Conservation (phyloP, 106 monocot species). For the Platanthera guangdongensis region DNA sequence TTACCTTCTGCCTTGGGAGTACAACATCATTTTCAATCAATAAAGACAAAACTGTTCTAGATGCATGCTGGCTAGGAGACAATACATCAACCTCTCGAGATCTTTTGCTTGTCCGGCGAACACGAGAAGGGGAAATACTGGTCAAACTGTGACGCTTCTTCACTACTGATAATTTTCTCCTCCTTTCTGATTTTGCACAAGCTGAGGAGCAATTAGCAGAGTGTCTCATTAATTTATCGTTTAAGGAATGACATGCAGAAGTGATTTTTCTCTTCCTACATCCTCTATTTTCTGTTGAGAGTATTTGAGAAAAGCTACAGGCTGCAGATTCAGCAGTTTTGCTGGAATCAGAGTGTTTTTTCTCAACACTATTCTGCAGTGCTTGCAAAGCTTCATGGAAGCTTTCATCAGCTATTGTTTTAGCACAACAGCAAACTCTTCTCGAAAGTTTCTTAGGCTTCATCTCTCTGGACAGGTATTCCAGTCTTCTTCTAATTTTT, state of each 20-base stretch:
- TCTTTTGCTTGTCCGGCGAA: conserved; percentile 13
- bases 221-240: neutral
- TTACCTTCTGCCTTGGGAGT: conserved; percentile 44
- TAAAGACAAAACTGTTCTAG: conserved; percentile 44
- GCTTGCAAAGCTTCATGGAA: neutral
- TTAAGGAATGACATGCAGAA: neutral
- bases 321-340: neutral
- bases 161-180: conserved; percentile 2
- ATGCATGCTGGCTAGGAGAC: conserved; percentile 8
- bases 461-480: neutral
- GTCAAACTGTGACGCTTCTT: neutral
- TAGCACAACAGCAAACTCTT: neutral
- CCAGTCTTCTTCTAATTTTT: neutral
- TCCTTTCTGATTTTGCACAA: conserved; percentile 10
- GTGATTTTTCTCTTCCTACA: conserved; percentile 18
- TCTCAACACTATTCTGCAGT: neutral
- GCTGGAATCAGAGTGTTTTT: neutral
- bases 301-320: conserved; percentile 7
- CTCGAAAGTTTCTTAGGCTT: neutral
- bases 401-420: neutral
- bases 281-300: conserved; percentile 5
- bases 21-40: conserved; percentile 54
- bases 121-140: neutral
- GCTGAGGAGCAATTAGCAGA: neutral
- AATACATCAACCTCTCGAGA: neutral